These are phyloP conservation scores for Rosa hybrid DNA, from an alignment of 331 rosid genomes.

Conservation along the genomic window DNA sequence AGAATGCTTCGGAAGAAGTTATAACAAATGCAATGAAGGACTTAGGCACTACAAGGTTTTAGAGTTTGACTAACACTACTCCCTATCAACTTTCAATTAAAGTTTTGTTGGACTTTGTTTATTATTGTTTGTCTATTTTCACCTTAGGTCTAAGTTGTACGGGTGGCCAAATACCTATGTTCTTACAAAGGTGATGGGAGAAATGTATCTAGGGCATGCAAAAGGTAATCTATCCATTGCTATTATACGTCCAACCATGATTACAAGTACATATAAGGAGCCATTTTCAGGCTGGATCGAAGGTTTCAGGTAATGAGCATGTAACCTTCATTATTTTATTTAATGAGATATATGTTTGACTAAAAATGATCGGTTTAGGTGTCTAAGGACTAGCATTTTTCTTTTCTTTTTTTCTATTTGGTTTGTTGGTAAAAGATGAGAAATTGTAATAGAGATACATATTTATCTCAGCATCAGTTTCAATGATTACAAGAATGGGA, in stretches of 20 bases:
- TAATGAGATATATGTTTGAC: no score
- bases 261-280: conserved; percentile 58
- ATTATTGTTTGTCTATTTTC: neutral
- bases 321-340: neutral
- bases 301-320: conserved; percentile 47
- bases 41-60: conserved; percentile 36
- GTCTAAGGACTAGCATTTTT: no score
- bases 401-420: no score
- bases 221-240: conserved; percentile 39
- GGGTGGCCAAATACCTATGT: conserved; percentile 76
- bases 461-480: no score
- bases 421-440: no score
- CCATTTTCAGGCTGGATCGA: conserved; percentile 79
- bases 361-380: no score
- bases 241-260: conserved; percentile 53
- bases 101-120: neutral
- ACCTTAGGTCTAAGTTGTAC: conserved; percentile 31
- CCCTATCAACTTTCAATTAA: neutral
- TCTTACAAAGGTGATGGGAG: conserved; percentile 74
- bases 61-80: neutral
- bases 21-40: conserved; percentile 31
- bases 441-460: no score
- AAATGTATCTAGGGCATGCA: conserved; percentile 38
- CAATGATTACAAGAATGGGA: no score
- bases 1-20: neutral